Evolutionary conservation across 2,329 filamentous ascomycete species (phyloP).

Genomic region (Ophiostoma ulmi): DNA sequence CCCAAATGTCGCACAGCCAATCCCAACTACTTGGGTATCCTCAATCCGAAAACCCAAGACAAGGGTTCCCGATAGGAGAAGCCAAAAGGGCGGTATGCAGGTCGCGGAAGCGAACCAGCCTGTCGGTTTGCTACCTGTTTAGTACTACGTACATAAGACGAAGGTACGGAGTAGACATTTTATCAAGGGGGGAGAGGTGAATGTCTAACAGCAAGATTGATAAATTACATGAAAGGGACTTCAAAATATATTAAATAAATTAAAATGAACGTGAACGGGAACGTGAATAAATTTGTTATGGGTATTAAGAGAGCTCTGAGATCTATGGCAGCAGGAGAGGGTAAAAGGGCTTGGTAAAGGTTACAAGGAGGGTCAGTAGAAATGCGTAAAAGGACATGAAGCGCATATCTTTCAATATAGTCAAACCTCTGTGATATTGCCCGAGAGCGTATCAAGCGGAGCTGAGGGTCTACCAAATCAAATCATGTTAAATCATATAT

Average conservation of each 20-base stretch:
- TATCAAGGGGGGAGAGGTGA: background rate
- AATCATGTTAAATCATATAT: background rate
- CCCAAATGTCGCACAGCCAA: conserved; percentile 13
- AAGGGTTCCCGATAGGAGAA: background rate
- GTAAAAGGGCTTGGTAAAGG: no score
- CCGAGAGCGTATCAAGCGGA: background rate
- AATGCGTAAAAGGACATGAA: background rate
- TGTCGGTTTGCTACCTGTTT: conserved; percentile 17
- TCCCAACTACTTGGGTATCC: conserved; percentile 6
- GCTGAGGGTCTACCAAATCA: background rate
- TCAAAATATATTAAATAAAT: no score
- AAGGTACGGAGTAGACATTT: background rate
- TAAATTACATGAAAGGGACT: no score
- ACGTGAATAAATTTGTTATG: no score
- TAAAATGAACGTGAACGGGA: no score
- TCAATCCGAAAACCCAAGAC: background rate
- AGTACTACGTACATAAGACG: background rate
- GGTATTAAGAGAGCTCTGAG: no score
- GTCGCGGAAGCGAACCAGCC: conserved; percentile 23
- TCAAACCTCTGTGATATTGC: background rate
- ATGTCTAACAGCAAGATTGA: background rate
- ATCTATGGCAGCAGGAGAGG: no score
- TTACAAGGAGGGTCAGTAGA: no score
- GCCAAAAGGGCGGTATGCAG: conserved; percentile 13
- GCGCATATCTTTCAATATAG: background rate